Evolutionary conservation across 2,329 filamentous ascomycete species (phyloP), one percentile per base, ranked within the genome.

Genomic region (Alternaria novae-zelandiae): DNA sequence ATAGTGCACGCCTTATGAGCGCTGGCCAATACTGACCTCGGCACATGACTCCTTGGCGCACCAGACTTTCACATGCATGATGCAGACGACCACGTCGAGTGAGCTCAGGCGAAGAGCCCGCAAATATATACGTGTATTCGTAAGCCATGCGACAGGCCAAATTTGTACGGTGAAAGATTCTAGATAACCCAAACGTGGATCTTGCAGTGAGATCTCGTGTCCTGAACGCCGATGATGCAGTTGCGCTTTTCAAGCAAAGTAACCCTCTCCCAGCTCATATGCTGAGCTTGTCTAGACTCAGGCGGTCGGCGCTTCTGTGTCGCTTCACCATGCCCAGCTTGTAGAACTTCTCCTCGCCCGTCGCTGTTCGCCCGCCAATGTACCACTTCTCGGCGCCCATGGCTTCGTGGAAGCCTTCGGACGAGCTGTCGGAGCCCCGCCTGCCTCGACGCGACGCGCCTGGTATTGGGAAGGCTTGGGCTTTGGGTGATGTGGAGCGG

Each of bases 331-430:
- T 91, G 46, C 91, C 91, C 47, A 94, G 82, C 82, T 93, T 93
- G 79, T 94, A 94, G 81, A 93, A 94, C 73, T 88, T 87, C 77
- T 94, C 91, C 74, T 94, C 91, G n/a, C 91, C 91, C 2, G 82
- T 86, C 1, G 91, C 90, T 26, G 91, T 94, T 74, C 90, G 83
- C 7, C 91, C 91, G 21, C 91, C 91, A 58, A 94, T 91, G 74
- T 94, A 94, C 90, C 91, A 93, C 81, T 92, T 93, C 68, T 94
- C 91, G 2, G 87, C 86, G 3, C 90, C 90, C 53, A 89, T 79
- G 36, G 89, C 89, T 65, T 94, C 91, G 56, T 90, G 84, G 78
- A 94, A 94, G 2, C 91, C 91, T 73, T 94, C 91, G 57, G 86
- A 89, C 66, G 88, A 91, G 79, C 89, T 92, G 70, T 94, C 91